Percentiles rank a stretch among this genome's conserved stretches.
These are phyloP conservation scores for Prunus salicina DNA, from an alignment of 306 rosid species.

Conservation along the genomic window DNA sequence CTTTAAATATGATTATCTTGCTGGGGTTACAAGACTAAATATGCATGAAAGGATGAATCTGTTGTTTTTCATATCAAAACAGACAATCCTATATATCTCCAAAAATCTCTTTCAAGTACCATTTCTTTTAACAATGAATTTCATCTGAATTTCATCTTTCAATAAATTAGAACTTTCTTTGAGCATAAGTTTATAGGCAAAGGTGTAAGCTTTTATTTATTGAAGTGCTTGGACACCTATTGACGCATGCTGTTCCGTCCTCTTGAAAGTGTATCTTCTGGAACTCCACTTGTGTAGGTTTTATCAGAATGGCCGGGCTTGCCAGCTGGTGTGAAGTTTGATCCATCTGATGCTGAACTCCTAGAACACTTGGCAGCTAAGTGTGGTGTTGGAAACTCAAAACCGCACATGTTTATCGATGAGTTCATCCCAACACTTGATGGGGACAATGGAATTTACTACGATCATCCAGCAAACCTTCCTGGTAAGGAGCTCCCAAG, in stretches of 20 bases:
- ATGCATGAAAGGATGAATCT: background rate
- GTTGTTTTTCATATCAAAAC: constrained; percentile 7
- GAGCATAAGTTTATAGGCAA: background rate
- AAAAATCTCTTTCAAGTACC: background rate
- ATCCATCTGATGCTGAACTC: constrained; percentile 76
- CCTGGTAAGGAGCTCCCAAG: constrained; percentile 54
- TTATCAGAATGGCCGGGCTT: constrained; percentile 85
- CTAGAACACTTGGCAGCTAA: constrained; percentile 77
- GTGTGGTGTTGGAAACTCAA: constrained; percentile 52
- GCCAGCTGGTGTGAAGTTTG: constrained; percentile 89
- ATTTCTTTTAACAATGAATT: background rate
- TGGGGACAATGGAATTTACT: constrained; percentile 65
- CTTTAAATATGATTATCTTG: too few species aligned
- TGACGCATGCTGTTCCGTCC: background rate
- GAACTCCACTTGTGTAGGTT: constrained; percentile 46
- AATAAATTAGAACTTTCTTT: background rate
- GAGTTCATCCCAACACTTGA: constrained; percentile 86
- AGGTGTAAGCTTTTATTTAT: background rate
- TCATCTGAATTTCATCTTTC: background rate
- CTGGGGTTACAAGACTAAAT: background rate
- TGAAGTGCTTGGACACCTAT: background rate
- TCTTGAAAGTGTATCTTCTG: background rate
- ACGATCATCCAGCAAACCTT: constrained; percentile 84
- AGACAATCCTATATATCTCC: background rate
- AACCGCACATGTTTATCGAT: constrained; percentile 56